Percentiles rank a stretch among this genome's conserved stretches.
phyloP scores from a whole-genome alignment of 768 basidiomycete genomes.

The Sporobolomyces roseus region DNA sequence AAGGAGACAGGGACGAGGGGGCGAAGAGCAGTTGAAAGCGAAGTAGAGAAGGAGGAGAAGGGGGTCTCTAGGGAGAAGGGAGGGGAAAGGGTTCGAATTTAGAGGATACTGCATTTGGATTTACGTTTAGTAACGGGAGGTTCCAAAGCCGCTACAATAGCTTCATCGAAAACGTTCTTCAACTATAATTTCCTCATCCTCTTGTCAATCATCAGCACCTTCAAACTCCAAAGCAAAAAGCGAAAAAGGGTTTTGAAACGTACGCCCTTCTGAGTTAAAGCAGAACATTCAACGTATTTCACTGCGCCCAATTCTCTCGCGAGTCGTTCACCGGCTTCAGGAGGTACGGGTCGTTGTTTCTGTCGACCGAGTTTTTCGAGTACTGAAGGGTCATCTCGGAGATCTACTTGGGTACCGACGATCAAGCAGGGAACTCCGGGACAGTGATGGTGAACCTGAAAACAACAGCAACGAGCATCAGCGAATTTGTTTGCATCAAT shows the following conservation, averaged over 20 bases:
- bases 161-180: slow-evolving; percentile 99
- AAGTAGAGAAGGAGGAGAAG: neutral
- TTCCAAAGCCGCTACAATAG: slow-evolving; percentile 96
- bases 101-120: slow-evolving; percentile 79
- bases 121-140: slow-evolving; percentile 85
- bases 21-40: no score
- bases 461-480: no score
- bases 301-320: slow-evolving; percentile 97
- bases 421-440: slow-evolving; percentile 98
- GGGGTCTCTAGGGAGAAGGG: neutral
- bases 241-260: slow-evolving; percentile 2
- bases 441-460: slow-evolving; percentile 88
- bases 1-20: no score
- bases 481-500: no score
- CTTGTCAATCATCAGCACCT: neutral
- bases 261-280: slow-evolving; percentile 90
- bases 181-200: slow-evolving; percentile 48
- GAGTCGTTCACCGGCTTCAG: slow-evolving; percentile 85
- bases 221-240: neutral
- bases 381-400: slow-evolving; percentile 87
- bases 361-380: slow-evolving; percentile 92
- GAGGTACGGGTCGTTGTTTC: slow-evolving; percentile 87
- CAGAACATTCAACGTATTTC: slow-evolving; percentile 99
- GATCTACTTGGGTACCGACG: slow-evolving; percentile 95
- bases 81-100: slow-evolving; percentile 47